Evolutionary conservation across 139 green algal genomes (phyloP).

Genomic region (Tetraselmis striata): DNA sequence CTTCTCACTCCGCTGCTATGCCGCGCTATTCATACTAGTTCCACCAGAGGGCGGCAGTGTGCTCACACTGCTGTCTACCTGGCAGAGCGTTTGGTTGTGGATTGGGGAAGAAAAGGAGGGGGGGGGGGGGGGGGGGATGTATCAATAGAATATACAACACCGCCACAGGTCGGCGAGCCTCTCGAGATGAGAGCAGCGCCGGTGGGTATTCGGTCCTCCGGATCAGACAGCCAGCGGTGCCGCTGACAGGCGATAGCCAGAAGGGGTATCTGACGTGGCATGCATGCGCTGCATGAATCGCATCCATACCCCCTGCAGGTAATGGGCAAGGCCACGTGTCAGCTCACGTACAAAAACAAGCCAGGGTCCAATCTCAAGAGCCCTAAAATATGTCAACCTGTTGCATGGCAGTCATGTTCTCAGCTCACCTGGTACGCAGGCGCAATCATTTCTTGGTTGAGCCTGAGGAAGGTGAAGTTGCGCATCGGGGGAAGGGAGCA

Average conservation of each 20-base stretch:
- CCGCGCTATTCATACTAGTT: no score
- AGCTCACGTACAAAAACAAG: background rate
- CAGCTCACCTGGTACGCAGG: constrained; percentile 16
- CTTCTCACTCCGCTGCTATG: no score
- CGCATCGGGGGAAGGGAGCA: constrained; percentile 58
- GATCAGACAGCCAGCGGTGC: no score
- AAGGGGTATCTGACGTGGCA: background rate
- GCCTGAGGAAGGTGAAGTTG: constrained; percentile 75
- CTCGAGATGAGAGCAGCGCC: no score
- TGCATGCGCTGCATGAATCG: constrained; percentile 54
- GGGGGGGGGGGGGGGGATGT: no score
- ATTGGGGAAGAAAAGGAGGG: no score
- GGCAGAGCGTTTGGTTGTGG: no score
- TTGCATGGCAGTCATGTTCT: background rate
- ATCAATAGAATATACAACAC: no score
- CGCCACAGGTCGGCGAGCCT: no score
- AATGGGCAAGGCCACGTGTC: constrained; percentile 3
- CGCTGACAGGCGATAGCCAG: background rate
- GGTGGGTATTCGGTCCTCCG: no score
- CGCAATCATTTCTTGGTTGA: constrained; percentile 66
- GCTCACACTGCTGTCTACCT: no score
- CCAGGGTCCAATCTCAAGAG: background rate
- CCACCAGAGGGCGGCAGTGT: no score
- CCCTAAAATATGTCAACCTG: background rate
- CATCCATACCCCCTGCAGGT: constrained; percentile 48